Conservation (phyloP, 495 filamentous ascomycete genomes). For the Penicillium parvum region DNA sequence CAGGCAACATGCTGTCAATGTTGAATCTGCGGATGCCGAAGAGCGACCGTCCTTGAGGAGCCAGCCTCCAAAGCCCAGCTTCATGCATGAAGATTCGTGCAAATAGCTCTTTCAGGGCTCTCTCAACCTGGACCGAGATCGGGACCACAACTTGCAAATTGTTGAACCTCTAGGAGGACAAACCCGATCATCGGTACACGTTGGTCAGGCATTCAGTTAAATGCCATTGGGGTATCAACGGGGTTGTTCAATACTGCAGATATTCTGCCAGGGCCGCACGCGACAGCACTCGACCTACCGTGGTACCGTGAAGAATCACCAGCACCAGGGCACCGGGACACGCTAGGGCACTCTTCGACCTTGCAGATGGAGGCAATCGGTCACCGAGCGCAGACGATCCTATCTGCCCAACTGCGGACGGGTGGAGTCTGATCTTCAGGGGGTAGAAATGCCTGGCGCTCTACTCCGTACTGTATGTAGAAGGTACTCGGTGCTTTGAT, state of each 20-base stretch:
- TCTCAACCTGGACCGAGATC: too few species aligned
- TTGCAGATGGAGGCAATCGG: background rate
- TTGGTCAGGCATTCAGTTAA: too few species aligned
- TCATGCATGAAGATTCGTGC: background rate
- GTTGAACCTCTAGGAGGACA: too few species aligned
- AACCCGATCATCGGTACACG: too few species aligned
- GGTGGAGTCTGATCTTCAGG: background rate
- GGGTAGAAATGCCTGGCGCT: too few species aligned
- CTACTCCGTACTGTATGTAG: too few species aligned
- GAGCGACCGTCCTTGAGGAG: conserved; percentile 55
- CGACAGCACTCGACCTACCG: too few species aligned
- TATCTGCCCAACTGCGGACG: background rate
- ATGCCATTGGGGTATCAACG: too few species aligned
- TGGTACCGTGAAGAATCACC: background rate
- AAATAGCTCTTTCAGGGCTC: background rate
- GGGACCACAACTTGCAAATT: background rate
- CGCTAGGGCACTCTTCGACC: background rate
- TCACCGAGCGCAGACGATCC: background rate
- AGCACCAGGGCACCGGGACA: background rate
- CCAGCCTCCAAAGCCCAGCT: background rate
- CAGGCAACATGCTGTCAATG: conserved; percentile 77
- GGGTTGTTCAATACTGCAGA: too few species aligned
- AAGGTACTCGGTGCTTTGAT: too few species aligned
- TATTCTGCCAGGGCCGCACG: too few species aligned
- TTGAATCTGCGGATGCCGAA: conserved; percentile 78